Evolutionary conservation across 2,329 filamentous ascomycete genomes (phyloP), one percentile per base, ranked within the genome.

Genomic region (Scedosporium aurantiacum): DNA sequence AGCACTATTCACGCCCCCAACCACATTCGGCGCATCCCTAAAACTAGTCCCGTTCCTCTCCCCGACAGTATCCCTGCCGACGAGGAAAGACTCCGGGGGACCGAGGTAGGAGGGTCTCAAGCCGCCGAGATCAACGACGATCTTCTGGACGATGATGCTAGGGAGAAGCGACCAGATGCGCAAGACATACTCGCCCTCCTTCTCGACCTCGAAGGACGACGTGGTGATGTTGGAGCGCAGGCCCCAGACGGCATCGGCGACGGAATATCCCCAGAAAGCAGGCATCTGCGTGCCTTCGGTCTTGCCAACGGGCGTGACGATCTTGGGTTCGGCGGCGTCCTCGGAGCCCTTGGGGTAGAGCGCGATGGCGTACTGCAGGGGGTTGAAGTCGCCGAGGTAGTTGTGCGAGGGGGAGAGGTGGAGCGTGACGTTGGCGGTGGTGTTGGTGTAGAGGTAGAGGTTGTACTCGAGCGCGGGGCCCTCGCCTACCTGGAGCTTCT

Each of bases 381-480:
- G 79, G 8, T 73, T 73, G 5, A 70, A 65, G 45, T 80, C 75
- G 27, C 79, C 80, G 3, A 81, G 73, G 66, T 81, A 81, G 67
- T 84, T 84, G 52, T 78, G 75, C 0, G 73, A 75, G 0, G 81
- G 80, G 7, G 79, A 82, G 63, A 85, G 73, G 68, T 77, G 78
- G 2, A 84, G 73, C 0, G 69, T 78, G 1, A 77, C 70, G 65
- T 76, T 77, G 54, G 70, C 70, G 16, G 73, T 73, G 4, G 76
- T 69, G 62, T 78, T 76, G 52, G 79, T 82, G 73, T 85, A 87
- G 12, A 84, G 75, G 70, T 84, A 87, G 62, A 88, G 67, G 60
- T 81, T 75, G 68, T 87, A 89, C 64, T 83, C 79, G 7, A 88
- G 75, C 4, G 78, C 78, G 0, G 84, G 83, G 0, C 76, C 80